phyloP scores from a whole-genome alignment of 1,284 basidiomycete genomes.

The Tetrapyrgos nigripes region DNA sequence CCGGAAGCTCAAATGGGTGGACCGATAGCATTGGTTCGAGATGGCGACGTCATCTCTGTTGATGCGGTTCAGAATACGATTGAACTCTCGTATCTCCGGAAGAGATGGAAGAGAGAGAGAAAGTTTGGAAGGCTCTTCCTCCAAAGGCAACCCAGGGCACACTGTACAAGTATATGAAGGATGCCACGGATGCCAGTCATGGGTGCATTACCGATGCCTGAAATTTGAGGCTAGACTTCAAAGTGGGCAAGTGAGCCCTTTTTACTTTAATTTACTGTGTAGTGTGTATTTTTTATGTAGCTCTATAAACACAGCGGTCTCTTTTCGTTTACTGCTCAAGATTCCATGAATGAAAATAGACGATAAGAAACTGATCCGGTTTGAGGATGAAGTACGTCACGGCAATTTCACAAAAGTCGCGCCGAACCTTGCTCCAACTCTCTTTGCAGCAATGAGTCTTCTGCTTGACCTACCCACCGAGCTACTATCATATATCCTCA shows the following conservation, averaged over 20 bases:
- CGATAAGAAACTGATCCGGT: no score
- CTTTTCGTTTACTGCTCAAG: no score
- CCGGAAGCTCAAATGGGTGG: slow-evolving; percentile 91
- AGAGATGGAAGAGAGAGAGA: slow-evolving; percentile 73
- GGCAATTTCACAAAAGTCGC: no score
- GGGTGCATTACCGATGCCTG: slow-evolving; percentile 89
- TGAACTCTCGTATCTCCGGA: slow-evolving; percentile 73
- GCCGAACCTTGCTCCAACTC: no score
- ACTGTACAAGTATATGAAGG: slow-evolving; percentile 87
- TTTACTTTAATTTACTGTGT: no score
- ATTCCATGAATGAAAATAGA: no score
- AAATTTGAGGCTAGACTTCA: no score
- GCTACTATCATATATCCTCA: slow-evolving; percentile 4
- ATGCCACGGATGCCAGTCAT: slow-evolving; percentile 85
- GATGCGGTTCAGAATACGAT: slow-evolving; percentile 88
- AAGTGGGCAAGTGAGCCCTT: no score
- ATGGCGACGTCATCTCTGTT: slow-evolving; percentile 87
- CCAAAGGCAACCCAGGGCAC: slow-evolving; percentile 88
- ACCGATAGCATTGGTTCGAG: slow-evolving; percentile 87
- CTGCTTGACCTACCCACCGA: slow-evolving; percentile 14
- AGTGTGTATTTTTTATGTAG: no score
- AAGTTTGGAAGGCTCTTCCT: slow-evolving; percentile 80
- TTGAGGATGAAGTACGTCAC: no score
- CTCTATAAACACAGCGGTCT: no score
- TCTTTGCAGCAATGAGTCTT: no score